phyloP scores from a whole-genome alignment of 441 rosid genomes.

The Populus trichocarpa region DNA sequence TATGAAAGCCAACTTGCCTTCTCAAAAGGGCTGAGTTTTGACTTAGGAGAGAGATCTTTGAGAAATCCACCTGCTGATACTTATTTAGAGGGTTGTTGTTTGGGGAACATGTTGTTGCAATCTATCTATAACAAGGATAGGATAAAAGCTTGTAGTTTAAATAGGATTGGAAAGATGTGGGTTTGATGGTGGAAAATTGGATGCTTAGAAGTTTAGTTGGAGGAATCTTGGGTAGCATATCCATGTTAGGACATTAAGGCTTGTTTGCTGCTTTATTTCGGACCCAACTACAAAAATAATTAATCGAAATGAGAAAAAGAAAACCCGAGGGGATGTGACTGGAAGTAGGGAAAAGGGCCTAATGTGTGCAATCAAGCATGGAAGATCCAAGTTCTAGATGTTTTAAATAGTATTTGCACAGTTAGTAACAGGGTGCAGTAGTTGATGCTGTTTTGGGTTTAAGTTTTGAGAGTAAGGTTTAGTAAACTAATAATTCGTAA shows the following conservation, averaged over 20 bases:
- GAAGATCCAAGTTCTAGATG: background rate
- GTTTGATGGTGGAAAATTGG: no score
- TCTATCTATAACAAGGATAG: no score
- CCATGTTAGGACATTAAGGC: no score
- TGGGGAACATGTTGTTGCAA: no score
- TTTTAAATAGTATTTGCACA: background rate
- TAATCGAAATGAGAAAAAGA: background rate
- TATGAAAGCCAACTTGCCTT: background rate
- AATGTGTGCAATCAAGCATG: background rate
- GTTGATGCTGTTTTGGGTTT: background rate
- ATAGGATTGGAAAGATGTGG: no score
- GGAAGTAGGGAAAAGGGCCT: background rate
- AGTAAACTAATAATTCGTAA: background rate
- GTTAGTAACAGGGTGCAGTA: background rate
- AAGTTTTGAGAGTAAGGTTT: background rate
- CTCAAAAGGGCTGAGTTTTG: no score
- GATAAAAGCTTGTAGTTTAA: no score
- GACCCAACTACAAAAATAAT: background rate
- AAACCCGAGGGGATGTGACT: background rate
- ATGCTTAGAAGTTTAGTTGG: no score
- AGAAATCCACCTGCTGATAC: no score
- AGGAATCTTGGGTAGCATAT: no score
- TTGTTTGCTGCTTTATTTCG: background rate
- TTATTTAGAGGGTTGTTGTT: no score
- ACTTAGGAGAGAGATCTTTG: no score